Percentiles rank a stretch among this genome's conserved stretches.
Evolutionary conservation across 768 basidiomycete genomes (phyloP).

Genomic region (Amanita rubescens): DNA sequence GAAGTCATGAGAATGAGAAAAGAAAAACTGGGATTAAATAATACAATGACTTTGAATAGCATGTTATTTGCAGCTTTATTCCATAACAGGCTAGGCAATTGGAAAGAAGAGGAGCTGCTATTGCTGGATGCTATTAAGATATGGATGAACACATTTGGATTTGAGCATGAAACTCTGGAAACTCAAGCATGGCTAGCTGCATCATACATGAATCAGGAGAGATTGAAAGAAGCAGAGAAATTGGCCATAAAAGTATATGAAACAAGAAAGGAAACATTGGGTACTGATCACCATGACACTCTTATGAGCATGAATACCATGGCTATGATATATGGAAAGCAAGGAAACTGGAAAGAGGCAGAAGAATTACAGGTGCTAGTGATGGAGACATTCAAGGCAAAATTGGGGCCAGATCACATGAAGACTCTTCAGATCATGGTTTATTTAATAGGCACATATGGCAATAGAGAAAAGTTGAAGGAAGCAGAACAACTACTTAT

Average conservation of each 20-base stretch:
- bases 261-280: background rate
- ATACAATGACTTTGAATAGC: background rate
- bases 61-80: constrained; percentile 9
- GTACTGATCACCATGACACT: constrained; percentile 1
- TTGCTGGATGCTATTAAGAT: background rate
- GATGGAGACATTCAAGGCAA: constrained; percentile 1
- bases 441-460: constrained; percentile 5
- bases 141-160: background rate
- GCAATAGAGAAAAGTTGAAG: background rate
- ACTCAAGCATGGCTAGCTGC: background rate
- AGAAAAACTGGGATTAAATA: background rate
- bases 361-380: constrained; percentile 7
- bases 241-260: background rate
- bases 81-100: constrained; percentile 5
- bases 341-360: constrained; percentile 6
- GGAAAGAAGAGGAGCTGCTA: background rate
- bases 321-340: constrained; percentile 6
- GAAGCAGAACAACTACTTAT: constrained; percentile 2
- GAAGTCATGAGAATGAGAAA: background rate
- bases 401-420: constrained; percentile 5
- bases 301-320: constrained; percentile 6
- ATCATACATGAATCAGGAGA: background rate
- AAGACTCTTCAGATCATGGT: constrained; percentile 1
- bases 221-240: constrained; percentile 1
- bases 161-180: background rate